phyloP scores from a whole-genome alignment of 2,329 filamentous ascomycete species.

The Pseudogymnoascus sp. region DNA sequence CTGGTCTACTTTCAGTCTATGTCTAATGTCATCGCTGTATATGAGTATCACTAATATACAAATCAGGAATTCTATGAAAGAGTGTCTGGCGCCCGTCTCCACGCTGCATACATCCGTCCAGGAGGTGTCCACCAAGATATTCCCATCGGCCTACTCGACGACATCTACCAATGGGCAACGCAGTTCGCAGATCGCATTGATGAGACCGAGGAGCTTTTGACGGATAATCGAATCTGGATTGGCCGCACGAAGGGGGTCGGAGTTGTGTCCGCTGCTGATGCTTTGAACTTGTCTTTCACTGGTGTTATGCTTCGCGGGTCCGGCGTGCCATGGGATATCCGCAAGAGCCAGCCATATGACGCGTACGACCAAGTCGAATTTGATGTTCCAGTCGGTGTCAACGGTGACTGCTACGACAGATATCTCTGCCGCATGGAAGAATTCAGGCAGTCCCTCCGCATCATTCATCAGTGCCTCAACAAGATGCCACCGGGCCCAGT shows the following conservation, averaged over 20 bases:
- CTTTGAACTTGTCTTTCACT: constrained; percentile 93
- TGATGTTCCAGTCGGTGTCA: constrained; percentile 90
- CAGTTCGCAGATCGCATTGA: constrained; percentile 98
- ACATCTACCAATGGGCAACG: constrained; percentile 99
- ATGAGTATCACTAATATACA: constrained; percentile 18
- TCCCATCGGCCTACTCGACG: constrained; percentile 85
- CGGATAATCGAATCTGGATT: constrained; percentile 99
- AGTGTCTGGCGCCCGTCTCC: constrained; percentile 93
- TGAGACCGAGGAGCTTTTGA: constrained; percentile 96
- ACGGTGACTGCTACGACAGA: constrained; percentile 98
- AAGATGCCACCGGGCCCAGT: constrained; percentile 95
- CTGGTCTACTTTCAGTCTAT: background rate
- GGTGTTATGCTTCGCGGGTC: constrained; percentile 98
- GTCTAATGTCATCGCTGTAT: constrained; percentile 1
- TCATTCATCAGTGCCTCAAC: constrained; percentile 98
- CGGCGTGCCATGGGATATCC: constrained; percentile 90
- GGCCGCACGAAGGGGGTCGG: constrained; percentile 84
- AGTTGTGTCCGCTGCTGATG: constrained; percentile 82
- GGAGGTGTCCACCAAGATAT: constrained; percentile 96
- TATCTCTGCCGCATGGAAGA: constrained; percentile 99
- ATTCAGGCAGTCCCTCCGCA: constrained; percentile 94
- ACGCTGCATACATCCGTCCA: constrained; percentile 92
- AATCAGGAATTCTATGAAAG: constrained; percentile 96
- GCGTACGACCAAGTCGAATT: constrained; percentile 98
- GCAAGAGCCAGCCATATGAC: constrained; percentile 95